Percentiles rank a stretch among this genome's conserved stretches.
Evolutionary conservation across 169 alveolate species (phyloP).

Genomic region (Hepatocystis sp.): DNA sequence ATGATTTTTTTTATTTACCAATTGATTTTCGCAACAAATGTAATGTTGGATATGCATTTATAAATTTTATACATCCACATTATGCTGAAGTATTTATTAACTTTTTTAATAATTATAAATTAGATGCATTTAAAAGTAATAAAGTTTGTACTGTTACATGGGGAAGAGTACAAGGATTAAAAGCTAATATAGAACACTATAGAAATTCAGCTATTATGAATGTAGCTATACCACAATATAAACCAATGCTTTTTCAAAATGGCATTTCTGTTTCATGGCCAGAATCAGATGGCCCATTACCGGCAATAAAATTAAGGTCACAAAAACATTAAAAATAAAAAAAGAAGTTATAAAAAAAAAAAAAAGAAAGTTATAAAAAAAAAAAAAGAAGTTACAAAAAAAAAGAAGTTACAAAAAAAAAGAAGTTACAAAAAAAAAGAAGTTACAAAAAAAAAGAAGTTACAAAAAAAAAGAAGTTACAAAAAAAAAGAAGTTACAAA

Average conservation of each 20-base stretch:
- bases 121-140: conserved; percentile 77
- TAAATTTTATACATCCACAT: conserved; percentile 83
- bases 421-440: too few species aligned
- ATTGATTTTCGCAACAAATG: conserved; percentile 89
- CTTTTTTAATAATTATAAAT: conserved; percentile 68
- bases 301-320: conserved; percentile 75
- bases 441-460: too few species aligned
- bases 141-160: conserved; percentile 77
- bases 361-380: too few species aligned
- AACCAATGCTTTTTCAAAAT: conserved; percentile 78
- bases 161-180: conserved; percentile 82
- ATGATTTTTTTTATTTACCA: conserved; percentile 90
- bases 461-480: too few species aligned
- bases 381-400: too few species aligned
- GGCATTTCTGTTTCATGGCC: conserved; percentile 80
- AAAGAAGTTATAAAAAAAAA: too few species aligned
- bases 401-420: too few species aligned
- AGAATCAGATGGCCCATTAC: conserved; percentile 78
- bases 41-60: conserved; percentile 91
- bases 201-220: conserved; percentile 81
- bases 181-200: conserved; percentile 77
- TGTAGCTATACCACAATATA: conserved; percentile 78
- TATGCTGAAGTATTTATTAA: conserved; percentile 76
- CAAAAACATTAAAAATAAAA: conserved; percentile 19
- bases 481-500: too few species aligned